Base-by-base conservation (phyloP, 306 rosid genomes). In the Mucuna pruriens region DNA sequence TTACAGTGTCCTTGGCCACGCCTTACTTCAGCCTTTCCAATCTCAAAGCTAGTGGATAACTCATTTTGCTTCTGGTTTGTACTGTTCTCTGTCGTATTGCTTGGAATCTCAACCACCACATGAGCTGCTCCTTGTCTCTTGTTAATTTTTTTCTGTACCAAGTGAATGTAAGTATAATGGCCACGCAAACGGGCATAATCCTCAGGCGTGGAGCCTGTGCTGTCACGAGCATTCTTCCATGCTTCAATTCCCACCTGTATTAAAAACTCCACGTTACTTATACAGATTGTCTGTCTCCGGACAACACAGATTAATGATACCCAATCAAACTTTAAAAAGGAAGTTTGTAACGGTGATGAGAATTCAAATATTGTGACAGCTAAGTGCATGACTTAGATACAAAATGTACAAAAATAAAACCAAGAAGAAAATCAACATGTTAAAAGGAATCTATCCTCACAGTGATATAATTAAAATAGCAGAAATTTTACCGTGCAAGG, bases 161-260 rank as follows among this genome's bases (percentile, higher is more conserved):
- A 85, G 85, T 87, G 95, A 61, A 91, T 83, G 79, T 95, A 95
- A 11, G 92, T 62, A 87, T 80, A 95, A 82, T 89, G 88, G 71
- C 97, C 95, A 2, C 90, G 92, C 22, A 91, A 81, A 62, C 91
- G 88, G 2, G 97, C 99, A 80, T 92, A 95, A 85, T 95, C 97
- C 73, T 92, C 91, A 1, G 99, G 99, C 3, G 97, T 92, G 44
- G 88, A 91, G 29, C 99, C 99, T 34, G 95, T 92, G 77, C 84
- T 82, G 89, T 95, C 99, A 64, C 87, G 85, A 26, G 97, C 91
- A 78, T 70, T 91, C 84, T 87, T 90, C 99, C 99, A 95, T 11
- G 97, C 97, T 84, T 91, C 95, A 68, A 95, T 84, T 88, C 99
- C 99, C 83, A 93, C 97, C 99, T 95, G 87, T 44, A 84, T 68